Evolutionary conservation across 2,329 filamentous ascomycete genomes (phyloP).

Genomic region (Thielaviopsis musarum): DNA sequence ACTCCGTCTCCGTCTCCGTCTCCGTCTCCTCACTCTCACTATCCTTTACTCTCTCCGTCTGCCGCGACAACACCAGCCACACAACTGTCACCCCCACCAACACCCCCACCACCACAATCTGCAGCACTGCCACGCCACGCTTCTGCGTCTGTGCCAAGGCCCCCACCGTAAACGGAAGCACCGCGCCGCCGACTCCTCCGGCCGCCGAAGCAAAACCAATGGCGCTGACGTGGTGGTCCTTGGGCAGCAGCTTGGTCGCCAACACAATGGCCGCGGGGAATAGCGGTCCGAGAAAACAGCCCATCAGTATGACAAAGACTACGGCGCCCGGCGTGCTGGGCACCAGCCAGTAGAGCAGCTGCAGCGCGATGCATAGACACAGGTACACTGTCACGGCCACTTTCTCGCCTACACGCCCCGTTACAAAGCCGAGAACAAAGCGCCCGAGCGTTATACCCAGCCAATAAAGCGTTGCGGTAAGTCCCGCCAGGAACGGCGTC

Average conservation of each 20-base stretch:
- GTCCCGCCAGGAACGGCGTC: constrained; percentile 51
- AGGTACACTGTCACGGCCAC: constrained; percentile 47
- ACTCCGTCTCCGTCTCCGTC: no score
- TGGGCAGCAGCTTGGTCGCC: constrained; percentile 57
- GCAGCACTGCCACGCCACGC: constrained; percentile 37
- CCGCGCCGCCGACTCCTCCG: constrained; percentile 54
- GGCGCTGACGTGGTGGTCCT: constrained; percentile 56
- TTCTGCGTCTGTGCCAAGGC: constrained; percentile 42
- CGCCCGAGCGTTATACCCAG: constrained; percentile 62
- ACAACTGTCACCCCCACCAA: constrained; percentile 27
- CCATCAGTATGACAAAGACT: constrained; percentile 52
- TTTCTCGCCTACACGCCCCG: constrained; percentile 57
- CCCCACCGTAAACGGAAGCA: constrained; percentile 50
- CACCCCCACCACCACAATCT: constrained; percentile 36
- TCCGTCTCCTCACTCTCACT: no score
- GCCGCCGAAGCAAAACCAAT: constrained; percentile 70
- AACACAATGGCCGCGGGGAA: constrained; percentile 62
- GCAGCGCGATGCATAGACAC: constrained; percentile 40
- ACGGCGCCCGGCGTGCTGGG: constrained; percentile 59
- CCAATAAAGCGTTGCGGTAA: constrained; percentile 72
- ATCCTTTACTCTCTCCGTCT: no score
- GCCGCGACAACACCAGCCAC: constrained; percentile 30
- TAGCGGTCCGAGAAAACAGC: constrained; percentile 65
- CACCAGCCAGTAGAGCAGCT: constrained; percentile 68
- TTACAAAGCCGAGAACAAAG: constrained; percentile 58